phyloP scores from a whole-genome alignment of 805 yeast genomes.

The Candida chauliodis region DNA sequence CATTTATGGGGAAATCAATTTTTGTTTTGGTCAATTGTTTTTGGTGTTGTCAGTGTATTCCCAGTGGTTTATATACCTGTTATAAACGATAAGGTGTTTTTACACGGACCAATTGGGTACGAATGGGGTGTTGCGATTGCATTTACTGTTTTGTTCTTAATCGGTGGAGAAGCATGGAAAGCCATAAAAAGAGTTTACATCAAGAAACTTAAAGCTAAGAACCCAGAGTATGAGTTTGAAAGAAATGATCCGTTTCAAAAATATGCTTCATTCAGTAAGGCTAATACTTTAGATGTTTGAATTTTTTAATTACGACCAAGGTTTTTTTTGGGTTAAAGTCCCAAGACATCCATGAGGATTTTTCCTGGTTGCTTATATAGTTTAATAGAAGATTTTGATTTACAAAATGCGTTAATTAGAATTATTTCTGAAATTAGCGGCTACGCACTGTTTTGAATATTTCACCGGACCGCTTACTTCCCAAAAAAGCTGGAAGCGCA shows the following conservation, averaged over 20 bases:
- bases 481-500: too few relatives aligned
- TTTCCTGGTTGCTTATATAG: neutral
- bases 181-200: slow-evolving; percentile 56
- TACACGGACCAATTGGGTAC: slow-evolving; percentile 65
- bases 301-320: neutral
- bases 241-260: slow-evolving; percentile 59
- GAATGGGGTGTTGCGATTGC: slow-evolving; percentile 81
- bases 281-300: slow-evolving; percentile 36
- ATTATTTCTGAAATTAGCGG: too few relatives aligned
- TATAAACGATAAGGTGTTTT: slow-evolving; percentile 72
- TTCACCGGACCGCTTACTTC: too few relatives aligned
- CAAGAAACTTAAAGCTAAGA: slow-evolving; percentile 40
- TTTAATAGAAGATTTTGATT: neutral
- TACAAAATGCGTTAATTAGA: neutral
- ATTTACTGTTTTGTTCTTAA: slow-evolving; percentile 52
- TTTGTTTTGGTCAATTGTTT: slow-evolving; percentile 74
- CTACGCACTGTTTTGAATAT: too few relatives aligned
- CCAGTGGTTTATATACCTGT: slow-evolving; percentile 87
- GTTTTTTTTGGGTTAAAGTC: slow-evolving; percentile 9
- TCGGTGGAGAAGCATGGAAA: slow-evolving; percentile 66
- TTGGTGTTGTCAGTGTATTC: slow-evolving; percentile 68
- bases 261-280: slow-evolving; percentile 56
- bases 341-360: slow-evolving; percentile 7
- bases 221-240: slow-evolving; percentile 65
- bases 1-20: slow-evolving; percentile 75